Evolutionary conservation across 768 basidiomycete species (phyloP), one percentile per base, ranked within the genome.

Genomic region (Boletus sp.): DNA sequence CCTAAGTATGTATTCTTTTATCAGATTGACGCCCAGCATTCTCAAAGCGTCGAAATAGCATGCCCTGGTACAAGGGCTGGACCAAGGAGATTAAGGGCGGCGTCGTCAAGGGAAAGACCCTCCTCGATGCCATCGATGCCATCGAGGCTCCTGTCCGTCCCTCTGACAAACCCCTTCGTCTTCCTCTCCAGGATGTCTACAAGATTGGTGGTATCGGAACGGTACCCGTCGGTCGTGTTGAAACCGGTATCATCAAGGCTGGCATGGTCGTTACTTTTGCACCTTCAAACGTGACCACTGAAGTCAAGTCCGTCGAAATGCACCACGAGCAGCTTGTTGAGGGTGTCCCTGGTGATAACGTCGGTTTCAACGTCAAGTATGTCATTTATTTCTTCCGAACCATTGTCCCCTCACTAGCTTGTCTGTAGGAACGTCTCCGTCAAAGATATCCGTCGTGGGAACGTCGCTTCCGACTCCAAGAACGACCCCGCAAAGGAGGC

Each of bases 271-370:
- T 97, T 76, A 86, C 80, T 74, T 99, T 98, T 75, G 96, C 96
- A 65, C 96, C 96, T 60, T 76, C 94, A 61, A 94, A 94, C 80
- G 96, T 99, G 71, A 98, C 94, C 78, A 99, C 97, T 80, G 97
- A 99, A 93, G 97, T 99, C 84, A 98, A 98, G 89, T 98, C 97
- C 69, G 94, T 97, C 76, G 95, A 98, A 81, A 98, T 98, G 96
- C 94, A 96, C 74, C 94, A 95, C 86, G 93, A 95, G 76, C 93
- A 95, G 78, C 94, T 99, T 76, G 87, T 82, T 75, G 82, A 92
- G 78, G 97, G 96, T 80, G 64, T 80, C 62, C 97, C 97, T 59
- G 97, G 97, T 83, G 97, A 99, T 86, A 99, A 99, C 78, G 96
- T 99, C 73, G 93, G 94, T 66, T 98, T 97, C 87, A 97, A 97